Conservation (phyloP, 2,329 filamentous ascomycete genomes). For the Amphichorda felina region DNA sequence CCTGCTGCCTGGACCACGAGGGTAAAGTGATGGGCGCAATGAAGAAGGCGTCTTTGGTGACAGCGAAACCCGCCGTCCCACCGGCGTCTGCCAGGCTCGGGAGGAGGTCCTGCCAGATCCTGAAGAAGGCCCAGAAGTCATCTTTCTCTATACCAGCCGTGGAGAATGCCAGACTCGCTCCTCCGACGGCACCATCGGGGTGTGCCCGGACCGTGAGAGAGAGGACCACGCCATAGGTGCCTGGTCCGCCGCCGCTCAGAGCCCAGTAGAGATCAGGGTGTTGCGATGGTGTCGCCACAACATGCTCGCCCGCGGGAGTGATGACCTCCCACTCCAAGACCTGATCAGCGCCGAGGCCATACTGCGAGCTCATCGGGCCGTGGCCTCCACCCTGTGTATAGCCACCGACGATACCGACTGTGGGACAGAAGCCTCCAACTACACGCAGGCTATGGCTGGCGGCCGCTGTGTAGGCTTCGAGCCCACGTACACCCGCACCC, state of each 20-base stretch:
- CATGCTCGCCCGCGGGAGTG: constrained; percentile 19
- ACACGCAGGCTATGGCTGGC: constrained; percentile 31
- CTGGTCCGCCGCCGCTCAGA: constrained; percentile 24
- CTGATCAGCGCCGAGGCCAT: constrained; percentile 29
- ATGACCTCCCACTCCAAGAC: constrained; percentile 28
- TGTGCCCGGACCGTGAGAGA: constrained; percentile 27
- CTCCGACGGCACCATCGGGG: constrained; percentile 13
- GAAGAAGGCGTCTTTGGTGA: constrained; percentile 26
- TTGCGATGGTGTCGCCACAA: constrained; percentile 19
- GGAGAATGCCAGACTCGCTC: constrained; percentile 2
- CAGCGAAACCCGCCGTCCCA: constrained; percentile 30
- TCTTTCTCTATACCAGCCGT: neutral
- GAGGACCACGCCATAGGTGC: constrained; percentile 20
- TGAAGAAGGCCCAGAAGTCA: constrained; percentile 7
- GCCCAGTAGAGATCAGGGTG: constrained; percentile 24
- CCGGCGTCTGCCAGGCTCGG: constrained; percentile 32
- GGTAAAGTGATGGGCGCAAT: constrained; percentile 32
- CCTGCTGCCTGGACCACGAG: constrained; percentile 24
- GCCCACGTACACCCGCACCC: constrained; percentile 38
- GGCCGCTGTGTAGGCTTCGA: constrained; percentile 31
- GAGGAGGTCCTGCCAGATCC: constrained; percentile 12
- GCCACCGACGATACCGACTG: constrained; percentile 46
- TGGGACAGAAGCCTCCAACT: constrained; percentile 40
- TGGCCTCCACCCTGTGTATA: constrained; percentile 51
- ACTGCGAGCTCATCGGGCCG: constrained; percentile 31